Percentiles rank a stretch among this genome's conserved stretches.
phyloP scores from a whole-genome alignment of 164 flowering plant species.

The Pachysandra terminalis region DNA sequence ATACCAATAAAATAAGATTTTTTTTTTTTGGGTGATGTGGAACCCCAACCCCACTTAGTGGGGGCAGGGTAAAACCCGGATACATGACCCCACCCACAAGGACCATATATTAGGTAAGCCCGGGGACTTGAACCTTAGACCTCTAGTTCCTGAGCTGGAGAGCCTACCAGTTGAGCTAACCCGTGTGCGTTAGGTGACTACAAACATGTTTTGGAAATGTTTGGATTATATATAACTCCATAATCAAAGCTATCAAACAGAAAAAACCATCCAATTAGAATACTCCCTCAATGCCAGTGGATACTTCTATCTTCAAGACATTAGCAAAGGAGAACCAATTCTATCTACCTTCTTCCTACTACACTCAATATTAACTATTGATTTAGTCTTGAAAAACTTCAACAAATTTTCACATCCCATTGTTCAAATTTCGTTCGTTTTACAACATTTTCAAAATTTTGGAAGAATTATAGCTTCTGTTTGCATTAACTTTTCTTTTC shows the following conservation, averaged over 20 bases:
- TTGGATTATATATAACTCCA: neutral
- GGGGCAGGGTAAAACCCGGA: too few species aligned
- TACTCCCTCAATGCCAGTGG: neutral
- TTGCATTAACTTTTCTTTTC: neutral
- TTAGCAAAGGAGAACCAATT: neutral
- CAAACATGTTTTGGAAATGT: neutral
- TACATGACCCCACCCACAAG: too few species aligned
- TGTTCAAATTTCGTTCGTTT: neutral
- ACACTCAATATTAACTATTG: neutral
- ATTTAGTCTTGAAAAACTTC: too few species aligned
- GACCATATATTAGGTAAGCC: too few species aligned
- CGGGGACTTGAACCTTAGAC: too few species aligned
- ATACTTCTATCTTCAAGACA: neutral
- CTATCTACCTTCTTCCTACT: neutral
- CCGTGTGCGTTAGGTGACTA: neutral
- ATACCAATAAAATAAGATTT: too few species aligned
- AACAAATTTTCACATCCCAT: neutral
- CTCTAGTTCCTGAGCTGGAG: too few species aligned
- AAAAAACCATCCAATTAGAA: neutral
- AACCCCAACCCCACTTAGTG: too few species aligned
- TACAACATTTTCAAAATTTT: neutral
- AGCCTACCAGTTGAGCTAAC: too few species aligned
- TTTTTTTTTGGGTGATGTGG: too few species aligned
- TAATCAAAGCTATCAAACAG: neutral
- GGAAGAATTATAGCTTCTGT: neutral